Percentiles rank a stretch among this genome's conserved stretches.
These are phyloP conservation scores for Cnidoscolus chayamansa DNA, from an alignment of 441 rosid species.

Conservation along the genomic window DNA sequence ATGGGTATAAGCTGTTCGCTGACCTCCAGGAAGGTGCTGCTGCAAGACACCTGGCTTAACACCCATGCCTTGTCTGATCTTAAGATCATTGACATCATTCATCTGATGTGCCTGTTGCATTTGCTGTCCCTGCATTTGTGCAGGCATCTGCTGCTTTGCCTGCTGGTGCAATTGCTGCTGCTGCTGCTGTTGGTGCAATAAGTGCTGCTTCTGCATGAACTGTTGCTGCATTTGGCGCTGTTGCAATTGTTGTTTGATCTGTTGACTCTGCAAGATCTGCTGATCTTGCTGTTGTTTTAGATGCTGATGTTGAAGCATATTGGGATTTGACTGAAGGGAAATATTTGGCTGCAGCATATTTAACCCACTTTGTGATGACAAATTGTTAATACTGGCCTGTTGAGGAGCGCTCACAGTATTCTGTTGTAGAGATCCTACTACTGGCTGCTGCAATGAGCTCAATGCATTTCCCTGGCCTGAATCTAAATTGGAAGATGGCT, in stretches of 20 bases:
- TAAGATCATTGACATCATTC: slow-evolving; percentile 69
- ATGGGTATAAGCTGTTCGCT: slow-evolving; percentile 57
- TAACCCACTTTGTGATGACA: slow-evolving; percentile 62
- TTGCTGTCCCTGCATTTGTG: slow-evolving; percentile 50
- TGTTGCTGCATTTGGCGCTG: slow-evolving; percentile 65
- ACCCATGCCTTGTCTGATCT: slow-evolving; percentile 61
- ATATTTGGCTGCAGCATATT: slow-evolving; percentile 55
- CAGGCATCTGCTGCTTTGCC: slow-evolving; percentile 62
- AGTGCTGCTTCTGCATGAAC: slow-evolving; percentile 35
- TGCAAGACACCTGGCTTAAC: slow-evolving; percentile 65
- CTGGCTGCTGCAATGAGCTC: slow-evolving; percentile 61
- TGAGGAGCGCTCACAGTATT: slow-evolving; percentile 56
- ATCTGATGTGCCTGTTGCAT: slow-evolving; percentile 62
- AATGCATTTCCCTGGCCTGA: slow-evolving; percentile 67
- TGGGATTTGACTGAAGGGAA: slow-evolving; percentile 53
- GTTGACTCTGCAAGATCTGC: slow-evolving; percentile 50
- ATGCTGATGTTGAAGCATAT: slow-evolving; percentile 77
- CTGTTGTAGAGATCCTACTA: slow-evolving; percentile 64
- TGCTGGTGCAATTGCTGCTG: slow-evolving; percentile 40
- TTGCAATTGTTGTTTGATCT: slow-evolving; percentile 55
- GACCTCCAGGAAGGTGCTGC: slow-evolving; percentile 58
- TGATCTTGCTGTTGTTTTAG: slow-evolving; percentile 75
- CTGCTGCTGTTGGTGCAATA: slow-evolving; percentile 37
- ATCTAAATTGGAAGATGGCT: slow-evolving; percentile 52
- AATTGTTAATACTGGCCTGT: slow-evolving; percentile 49